These are phyloP conservation scores for Pisolithus tinctorius DNA, from an alignment of 768 basidiomycete species.

Conservation along the genomic window DNA sequence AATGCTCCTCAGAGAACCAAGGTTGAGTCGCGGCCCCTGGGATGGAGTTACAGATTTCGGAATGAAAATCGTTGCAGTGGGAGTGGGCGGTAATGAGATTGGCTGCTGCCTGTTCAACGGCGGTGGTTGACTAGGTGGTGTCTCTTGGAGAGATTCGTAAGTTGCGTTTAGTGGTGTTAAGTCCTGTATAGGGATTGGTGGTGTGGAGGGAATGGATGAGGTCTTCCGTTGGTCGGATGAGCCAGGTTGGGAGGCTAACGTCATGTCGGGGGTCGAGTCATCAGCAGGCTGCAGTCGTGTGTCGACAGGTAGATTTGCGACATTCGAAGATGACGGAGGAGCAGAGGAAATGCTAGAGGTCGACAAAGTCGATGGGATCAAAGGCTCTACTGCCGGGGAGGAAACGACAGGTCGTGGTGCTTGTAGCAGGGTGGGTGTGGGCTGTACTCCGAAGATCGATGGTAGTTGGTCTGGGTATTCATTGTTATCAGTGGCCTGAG, in stretches of 20 bases:
- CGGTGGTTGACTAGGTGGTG: slow-evolving; percentile 18
- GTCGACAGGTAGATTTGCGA: too few species aligned
- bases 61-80: slow-evolving; percentile 16
- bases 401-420: neutral
- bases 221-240: neutral
- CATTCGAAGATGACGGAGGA: too few species aligned
- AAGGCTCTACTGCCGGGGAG: neutral
- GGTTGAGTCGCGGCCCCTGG: slow-evolving; percentile 13
- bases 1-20: slow-evolving; percentile 17
- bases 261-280: too few species aligned
- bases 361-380: neutral
- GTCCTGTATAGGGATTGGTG: slow-evolving; percentile 4
- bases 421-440: slow-evolving; percentile 1
- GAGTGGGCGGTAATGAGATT: slow-evolving; percentile 29
- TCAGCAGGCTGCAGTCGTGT: too few species aligned
- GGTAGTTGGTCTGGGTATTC: neutral
- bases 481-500: slow-evolving; percentile 1
- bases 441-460: neutral
- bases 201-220: slow-evolving; percentile 7
- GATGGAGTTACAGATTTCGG: slow-evolving; percentile 8
- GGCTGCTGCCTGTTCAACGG: slow-evolving; percentile 22
- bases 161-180: slow-evolving; percentile 2
- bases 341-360: too few species aligned
- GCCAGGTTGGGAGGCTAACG: too few species aligned
- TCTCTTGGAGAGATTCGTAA: neutral